Evolutionary conservation across 805 yeast genomes (phyloP), one percentile per base, ranked within the genome.

Genomic region (Metschnikowia continentalis): DNA sequence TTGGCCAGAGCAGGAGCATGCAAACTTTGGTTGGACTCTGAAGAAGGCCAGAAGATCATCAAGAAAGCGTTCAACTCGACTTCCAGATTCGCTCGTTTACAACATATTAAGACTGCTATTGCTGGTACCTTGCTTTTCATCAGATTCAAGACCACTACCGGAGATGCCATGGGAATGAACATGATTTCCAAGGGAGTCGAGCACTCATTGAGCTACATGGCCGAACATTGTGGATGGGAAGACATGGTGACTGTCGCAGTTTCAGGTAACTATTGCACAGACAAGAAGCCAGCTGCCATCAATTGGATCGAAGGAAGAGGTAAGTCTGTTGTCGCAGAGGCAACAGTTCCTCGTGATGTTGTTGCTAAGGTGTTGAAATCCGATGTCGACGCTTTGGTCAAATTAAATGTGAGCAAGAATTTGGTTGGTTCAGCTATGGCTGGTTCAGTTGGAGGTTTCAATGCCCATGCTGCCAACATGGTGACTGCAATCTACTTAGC

Each of bases 81-180:
- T 17, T 91, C 98, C 15, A 81, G 99, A 72, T 94, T 94, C 73
- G 99, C 99, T 15, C 83, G 97, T 64, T 80, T 94, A 63, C 96
- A 88, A 69, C 87, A 87, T 60, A 76, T 92, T 57, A 88, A 90
- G 69, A 90, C 97, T 15, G 96, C 98, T 2, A 76, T 92, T 68
- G 99, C 99, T 15, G 99, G 99, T 32, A 86, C 86, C 45, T 76
- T 87, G 60, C 76, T 94, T 61, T 94, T 81, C 63, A 86, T 94
- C 61, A 83, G 99, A 64, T 94, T 94, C 77, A 83, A 91, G 67
- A 95, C 99, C n/a, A 90, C 96, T 37, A 94, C 99, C 17, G 99
- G 99, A 70, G 99, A 94, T 75, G 99, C 99, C 17, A 94, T 94
- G 99, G 99, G 99, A 57, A 94, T 94, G 99, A 94, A 94, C 69